Percentiles rank a stretch among this genome's conserved stretches.
These are phyloP conservation scores for Verticillium klebahnii DNA, from an alignment of 2,329 filamentous ascomycete species.

Conservation along the genomic window DNA sequence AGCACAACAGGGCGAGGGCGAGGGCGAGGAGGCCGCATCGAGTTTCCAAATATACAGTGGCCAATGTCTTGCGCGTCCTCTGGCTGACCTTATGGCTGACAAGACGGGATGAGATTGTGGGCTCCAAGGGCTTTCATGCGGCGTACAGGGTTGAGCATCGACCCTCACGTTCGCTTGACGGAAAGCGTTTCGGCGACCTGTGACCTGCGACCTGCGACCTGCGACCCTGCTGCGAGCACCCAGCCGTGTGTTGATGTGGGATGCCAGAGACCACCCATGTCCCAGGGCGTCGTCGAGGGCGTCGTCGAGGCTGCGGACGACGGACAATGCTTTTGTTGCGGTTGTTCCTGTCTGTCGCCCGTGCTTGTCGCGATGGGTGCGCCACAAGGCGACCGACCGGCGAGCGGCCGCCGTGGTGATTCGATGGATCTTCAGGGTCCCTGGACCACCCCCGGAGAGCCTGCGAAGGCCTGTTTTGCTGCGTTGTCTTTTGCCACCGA, in stretches of 20 bases:
- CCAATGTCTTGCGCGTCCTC: constrained; percentile 1
- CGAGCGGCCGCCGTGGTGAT: not conserved
- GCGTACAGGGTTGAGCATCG: not conserved
- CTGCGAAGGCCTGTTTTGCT: not conserved
- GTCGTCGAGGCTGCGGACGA: not conserved
- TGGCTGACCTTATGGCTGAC: not conserved
- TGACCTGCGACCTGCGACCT: too few species aligned
- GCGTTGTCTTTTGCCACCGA: not conserved
- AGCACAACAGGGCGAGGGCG: not conserved
- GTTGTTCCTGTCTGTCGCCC: not conserved
- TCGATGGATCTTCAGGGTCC: constrained; percentile 4
- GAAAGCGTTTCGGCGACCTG: not conserved
- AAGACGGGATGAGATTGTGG: not conserved
- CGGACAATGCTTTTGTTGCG: not conserved
- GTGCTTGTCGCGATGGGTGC: not conserved
- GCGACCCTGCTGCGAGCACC: too few species aligned
- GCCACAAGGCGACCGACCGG: not conserved
- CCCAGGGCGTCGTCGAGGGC: not conserved
- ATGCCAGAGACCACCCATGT: not conserved
- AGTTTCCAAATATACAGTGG: not conserved
- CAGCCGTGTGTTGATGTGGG: too few species aligned
- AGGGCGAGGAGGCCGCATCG: not conserved
- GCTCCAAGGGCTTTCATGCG: not conserved
- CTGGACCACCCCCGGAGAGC: not conserved
- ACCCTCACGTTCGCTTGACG: not conserved